Evolutionary conservation across 257 asterid species (phyloP).

Genomic region (Rhazya stricta): DNA sequence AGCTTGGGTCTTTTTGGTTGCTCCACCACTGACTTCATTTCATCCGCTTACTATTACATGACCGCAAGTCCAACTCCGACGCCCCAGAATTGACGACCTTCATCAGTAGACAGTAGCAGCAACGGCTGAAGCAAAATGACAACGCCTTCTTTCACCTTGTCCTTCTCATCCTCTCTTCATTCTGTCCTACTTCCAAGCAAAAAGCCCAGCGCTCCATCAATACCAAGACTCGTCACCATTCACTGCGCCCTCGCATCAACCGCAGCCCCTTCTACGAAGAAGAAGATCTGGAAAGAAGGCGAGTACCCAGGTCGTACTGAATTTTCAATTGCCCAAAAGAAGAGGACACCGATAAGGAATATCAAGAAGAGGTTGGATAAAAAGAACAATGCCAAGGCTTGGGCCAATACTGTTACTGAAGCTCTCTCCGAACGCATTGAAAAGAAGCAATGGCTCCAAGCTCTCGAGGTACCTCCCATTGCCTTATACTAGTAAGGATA

Average conservation of each 20-base stretch:
- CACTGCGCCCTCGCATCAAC: conserved; percentile 19
- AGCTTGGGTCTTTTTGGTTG: not conserved
- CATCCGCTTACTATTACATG: too few species aligned
- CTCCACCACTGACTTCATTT: not conserved
- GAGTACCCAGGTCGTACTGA: conserved; percentile 55
- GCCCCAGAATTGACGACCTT: not conserved
- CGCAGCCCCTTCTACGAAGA: conserved; percentile 26
- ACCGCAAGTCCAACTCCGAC: not conserved
- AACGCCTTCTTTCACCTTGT: conserved; percentile 32
- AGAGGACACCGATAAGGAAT: conserved; percentile 55
- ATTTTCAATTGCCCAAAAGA: conserved; percentile 30
- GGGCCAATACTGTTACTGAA: conserved; percentile 81
- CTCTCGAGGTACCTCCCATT: conserved; percentile 51
- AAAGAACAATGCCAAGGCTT: conserved; percentile 48
- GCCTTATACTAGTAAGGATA: not conserved
- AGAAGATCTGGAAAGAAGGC: conserved; percentile 67
- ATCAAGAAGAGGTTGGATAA: conserved; percentile 62
- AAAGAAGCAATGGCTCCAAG: conserved; percentile 62
- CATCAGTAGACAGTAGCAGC: not conserved
- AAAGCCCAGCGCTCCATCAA: conserved; percentile 14
- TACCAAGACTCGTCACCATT: not conserved
- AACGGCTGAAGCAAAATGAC: conserved; percentile 8
- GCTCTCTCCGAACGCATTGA: conserved; percentile 61
- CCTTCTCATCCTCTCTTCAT: conserved; percentile 49
- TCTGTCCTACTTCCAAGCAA: conserved; percentile 21